Percentiles rank a stretch among this genome's conserved stretches.
These are phyloP conservation scores for Saturnispora bothae DNA, from an alignment of 805 yeast species.

Conservation along the genomic window DNA sequence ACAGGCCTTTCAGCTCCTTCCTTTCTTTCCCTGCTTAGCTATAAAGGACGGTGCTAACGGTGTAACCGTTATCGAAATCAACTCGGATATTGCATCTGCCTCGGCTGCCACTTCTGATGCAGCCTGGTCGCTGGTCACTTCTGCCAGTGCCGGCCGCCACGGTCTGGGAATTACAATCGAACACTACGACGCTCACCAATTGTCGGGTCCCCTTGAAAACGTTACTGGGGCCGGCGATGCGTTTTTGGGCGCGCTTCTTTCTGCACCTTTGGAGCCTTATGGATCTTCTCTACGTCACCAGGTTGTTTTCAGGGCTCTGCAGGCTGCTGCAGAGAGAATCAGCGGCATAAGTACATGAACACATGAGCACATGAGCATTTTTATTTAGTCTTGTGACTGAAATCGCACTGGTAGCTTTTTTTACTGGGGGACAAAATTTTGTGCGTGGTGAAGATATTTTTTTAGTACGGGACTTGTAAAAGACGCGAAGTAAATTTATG, in stretches of 20 bases:
- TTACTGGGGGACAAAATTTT: no score
- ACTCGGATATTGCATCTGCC: constrained; percentile 13
- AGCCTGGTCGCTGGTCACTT: constrained; percentile 15
- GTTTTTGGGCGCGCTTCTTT: constrained; percentile 51
- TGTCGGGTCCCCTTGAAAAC: constrained; percentile 36
- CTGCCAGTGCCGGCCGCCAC: constrained; percentile 17
- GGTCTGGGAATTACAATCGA: constrained; percentile 49
- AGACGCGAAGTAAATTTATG: no score
- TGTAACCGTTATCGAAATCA: constrained; percentile 36
- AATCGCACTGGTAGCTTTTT: no score
- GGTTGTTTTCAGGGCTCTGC: constrained; percentile 14
- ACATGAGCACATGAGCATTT: no score
- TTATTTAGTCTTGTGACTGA: no score
- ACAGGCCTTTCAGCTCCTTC: constrained; percentile 61
- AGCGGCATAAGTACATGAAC: background rate
- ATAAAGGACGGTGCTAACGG: constrained; percentile 65
- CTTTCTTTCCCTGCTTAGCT: constrained; percentile 56
- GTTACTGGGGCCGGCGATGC: constrained; percentile 92
- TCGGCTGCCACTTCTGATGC: constrained; percentile 14
- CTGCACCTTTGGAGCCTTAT: no score
- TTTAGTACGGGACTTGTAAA: no score
- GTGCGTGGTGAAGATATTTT: background rate
- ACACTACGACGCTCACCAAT: constrained; percentile 35
- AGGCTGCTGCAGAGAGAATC: no score
- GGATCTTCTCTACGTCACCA: no score